Base-by-base conservation (phyloP, 805 yeast genomes). In the Tetrapisispora iriomotensis region DNA sequence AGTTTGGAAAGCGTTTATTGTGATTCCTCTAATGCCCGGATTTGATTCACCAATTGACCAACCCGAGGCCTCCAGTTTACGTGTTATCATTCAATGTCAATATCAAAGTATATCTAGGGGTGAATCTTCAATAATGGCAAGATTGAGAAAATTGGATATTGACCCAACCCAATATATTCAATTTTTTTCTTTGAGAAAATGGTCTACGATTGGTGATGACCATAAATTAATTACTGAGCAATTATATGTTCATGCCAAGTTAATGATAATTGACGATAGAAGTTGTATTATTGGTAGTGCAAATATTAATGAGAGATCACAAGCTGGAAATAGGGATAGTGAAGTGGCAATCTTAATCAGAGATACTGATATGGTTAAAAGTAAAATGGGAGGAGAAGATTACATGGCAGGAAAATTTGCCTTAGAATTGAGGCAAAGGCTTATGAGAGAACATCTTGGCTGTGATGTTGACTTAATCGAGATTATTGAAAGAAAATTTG, bases 11-110 rank as follows among this genome's bases (percentile, higher is more conserved):
- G 97, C 97, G 1, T 74, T 86, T 20, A 81, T 92, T 44, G 71
- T 92, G 9, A 86, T 92, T 45, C 99, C 99, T 3, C 68, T 92
- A 48, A 86, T 92, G 92, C 99, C 99, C 1, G 99, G 98, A 0
- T 92, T 94, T 59, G 92, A 82, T 53, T 79, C 95, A 21, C 83
- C 86, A 47, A 94, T 94, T 17, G 97, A 90, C 55, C 76, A 82
- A 45, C 82, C 92, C 13, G 96, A 87, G 48, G 98, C 96, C 1
- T 82, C 95, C 0, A 75, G 95, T n/a, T 87, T 92, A 4, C 76
- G 99, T 53, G 80, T 92, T 20, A 94, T 92, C 48, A 88, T 90
- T 92, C 90, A 87, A 62, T 87, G 96, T 55, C 97, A 92, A 62
- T 92, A 77, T 60, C 79, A 85, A 77, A 81, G 95, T 2, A 92